A percentile compares a stretch with the other conserved stretches of the same genome.
Conservation (phyloP, 2,329 filamentous ascomycete species). For the Aspergillaceae sp. region DNA sequence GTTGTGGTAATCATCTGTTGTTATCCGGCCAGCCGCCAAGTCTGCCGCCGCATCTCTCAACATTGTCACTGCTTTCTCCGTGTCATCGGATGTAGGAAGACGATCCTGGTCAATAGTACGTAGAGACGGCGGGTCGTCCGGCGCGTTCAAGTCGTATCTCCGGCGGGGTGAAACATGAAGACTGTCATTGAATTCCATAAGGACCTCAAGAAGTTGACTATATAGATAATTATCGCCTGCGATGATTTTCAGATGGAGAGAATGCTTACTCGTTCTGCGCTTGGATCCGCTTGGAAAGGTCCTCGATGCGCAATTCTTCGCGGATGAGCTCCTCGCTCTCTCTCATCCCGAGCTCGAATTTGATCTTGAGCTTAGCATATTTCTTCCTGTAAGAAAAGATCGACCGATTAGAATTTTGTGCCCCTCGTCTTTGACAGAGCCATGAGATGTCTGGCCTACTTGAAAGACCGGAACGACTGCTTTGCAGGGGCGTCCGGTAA, state of each 20-base stretch:
- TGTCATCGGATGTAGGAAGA: constrained; percentile 25
- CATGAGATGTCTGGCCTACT: constrained; percentile 33
- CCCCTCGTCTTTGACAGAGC: background rate
- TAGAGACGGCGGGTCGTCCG: constrained; percentile 40
- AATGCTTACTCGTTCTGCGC: constrained; percentile 79
- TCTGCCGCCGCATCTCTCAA: constrained; percentile 33
- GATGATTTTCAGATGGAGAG: background rate
- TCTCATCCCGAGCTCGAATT: constrained; percentile 73
- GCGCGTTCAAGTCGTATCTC: constrained; percentile 59
- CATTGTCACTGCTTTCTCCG: constrained; percentile 23
- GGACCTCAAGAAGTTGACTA: constrained; percentile 79
- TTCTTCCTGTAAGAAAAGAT: constrained; percentile 55
- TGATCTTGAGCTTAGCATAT: constrained; percentile 74
- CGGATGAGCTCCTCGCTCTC: constrained; percentile 57
- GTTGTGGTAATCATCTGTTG: constrained; percentile 26
- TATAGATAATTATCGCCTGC: constrained; percentile 5
- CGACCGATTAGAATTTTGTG: constrained; percentile 7
- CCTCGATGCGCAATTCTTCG: constrained; percentile 71
- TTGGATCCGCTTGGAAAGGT: constrained; percentile 72
- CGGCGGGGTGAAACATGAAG: constrained; percentile 66
- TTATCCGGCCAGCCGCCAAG: constrained; percentile 29
- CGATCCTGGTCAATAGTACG: constrained; percentile 34
- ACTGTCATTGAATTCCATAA: constrained; percentile 81
- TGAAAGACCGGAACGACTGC: constrained; percentile 59
- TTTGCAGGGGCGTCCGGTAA: constrained; percentile 36